Percentiles rank a stretch among this genome's conserved stretches.
Evolutionary conservation across 805 yeast genomes (phyloP).

Genomic region (Barnettozyma pratensis): DNA sequence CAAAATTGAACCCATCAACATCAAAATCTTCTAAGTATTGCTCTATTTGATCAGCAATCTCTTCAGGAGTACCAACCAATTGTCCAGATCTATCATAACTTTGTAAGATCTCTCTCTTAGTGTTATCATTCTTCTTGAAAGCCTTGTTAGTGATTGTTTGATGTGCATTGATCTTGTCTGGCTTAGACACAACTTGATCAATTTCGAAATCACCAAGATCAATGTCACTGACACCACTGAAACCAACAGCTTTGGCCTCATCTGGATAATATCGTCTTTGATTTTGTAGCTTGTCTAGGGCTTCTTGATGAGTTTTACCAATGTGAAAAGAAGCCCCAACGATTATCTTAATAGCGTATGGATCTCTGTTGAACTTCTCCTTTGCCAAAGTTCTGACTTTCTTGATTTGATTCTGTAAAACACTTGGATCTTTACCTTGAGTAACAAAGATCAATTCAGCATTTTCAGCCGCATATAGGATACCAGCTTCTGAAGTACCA

Average conservation of each 20-base stretch:
- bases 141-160: slow-evolving; percentile 27
- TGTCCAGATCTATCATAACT: slow-evolving; percentile 23
- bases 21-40: slow-evolving; percentile 34
- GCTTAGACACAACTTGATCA: slow-evolving; percentile 17
- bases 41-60: slow-evolving; percentile 36
- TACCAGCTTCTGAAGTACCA: slow-evolving; percentile 36
- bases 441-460: slow-evolving; percentile 34
- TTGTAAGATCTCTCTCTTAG: slow-evolving; percentile 24
- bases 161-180: slow-evolving; percentile 29
- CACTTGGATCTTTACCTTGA: slow-evolving; percentile 1
- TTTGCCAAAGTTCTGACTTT: slow-evolving; percentile 28
- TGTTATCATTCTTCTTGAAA: slow-evolving; percentile 15
- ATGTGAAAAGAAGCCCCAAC: slow-evolving; percentile 33
- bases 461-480: slow-evolving; percentile 35
- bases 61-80: slow-evolving; percentile 31
- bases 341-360: slow-evolving; percentile 33
- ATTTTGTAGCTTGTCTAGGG: slow-evolving; percentile 19
- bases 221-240: slow-evolving; percentile 4
- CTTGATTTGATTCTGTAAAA: background rate
- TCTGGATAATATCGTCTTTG: background rate
- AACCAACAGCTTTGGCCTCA: background rate
- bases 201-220: slow-evolving; percentile 14
- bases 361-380: slow-evolving; percentile 32
- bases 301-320: slow-evolving; percentile 37
- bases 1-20: slow-evolving; percentile 40